Percentiles rank a stretch among this genome's conserved stretches.
Conservation (phyloP, 2,329 filamentous ascomycete species). For the Sclerotinia borealis region DNA sequence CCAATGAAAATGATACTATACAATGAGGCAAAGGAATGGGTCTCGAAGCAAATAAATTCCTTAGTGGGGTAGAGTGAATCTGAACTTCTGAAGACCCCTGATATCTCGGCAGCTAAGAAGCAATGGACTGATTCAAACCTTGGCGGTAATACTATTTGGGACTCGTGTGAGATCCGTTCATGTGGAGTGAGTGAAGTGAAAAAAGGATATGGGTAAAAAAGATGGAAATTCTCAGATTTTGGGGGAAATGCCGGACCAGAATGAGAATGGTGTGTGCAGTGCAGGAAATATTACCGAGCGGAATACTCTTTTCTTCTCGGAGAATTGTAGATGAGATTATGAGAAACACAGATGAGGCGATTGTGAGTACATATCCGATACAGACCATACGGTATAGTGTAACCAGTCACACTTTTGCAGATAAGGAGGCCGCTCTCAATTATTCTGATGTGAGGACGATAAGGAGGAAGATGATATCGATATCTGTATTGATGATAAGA, state of each 20-base stretch:
- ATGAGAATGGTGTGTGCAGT: not conserved
- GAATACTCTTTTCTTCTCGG: not conserved
- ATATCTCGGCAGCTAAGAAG: not conserved
- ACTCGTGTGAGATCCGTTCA: not conserved
- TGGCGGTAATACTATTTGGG: not conserved
- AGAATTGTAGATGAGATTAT: not conserved
- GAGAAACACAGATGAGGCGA: not conserved
- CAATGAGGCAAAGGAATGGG: not conserved
- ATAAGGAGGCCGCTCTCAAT: not conserved
- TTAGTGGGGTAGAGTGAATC: not conserved
- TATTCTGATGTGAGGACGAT: not conserved
- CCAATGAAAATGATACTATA: slow-evolving; percentile 6
- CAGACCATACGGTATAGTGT: no score
- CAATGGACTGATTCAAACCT: not conserved
- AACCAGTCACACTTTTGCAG: not conserved
- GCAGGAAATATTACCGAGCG: slow-evolving; percentile 6
- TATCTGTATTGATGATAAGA: not conserved
- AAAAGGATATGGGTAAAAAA: not conserved
- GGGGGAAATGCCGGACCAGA: slow-evolving; percentile 1
- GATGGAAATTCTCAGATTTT: not conserved
- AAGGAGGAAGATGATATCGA: not conserved
- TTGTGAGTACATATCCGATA: no score
- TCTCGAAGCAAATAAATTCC: slow-evolving; percentile 5
- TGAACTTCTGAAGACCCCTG: not conserved
- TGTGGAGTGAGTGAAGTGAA: not conserved